A percentile compares a stretch with the other conserved stretches of the same genome.
These are phyloP conservation scores for Aspergillus fumigatiaffinis DNA, from an alignment of 2,329 filamentous ascomycete genomes.

Conservation along the genomic window DNA sequence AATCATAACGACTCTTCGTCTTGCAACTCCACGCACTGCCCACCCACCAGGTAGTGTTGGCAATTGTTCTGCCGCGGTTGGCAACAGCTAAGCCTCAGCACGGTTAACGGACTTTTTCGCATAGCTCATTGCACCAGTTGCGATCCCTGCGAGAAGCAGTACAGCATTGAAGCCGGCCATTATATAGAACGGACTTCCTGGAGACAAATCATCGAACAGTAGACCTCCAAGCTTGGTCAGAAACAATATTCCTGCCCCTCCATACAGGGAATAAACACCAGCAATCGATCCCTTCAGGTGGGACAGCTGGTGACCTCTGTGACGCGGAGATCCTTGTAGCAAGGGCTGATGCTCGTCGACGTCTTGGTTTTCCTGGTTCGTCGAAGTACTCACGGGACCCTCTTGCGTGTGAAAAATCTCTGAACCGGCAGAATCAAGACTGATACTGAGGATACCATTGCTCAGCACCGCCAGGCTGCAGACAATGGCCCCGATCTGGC, in stretches of 20 bases:
- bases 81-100: background rate
- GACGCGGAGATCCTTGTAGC: conserved; percentile 16
- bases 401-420: background rate
- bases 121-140: conserved; percentile 21
- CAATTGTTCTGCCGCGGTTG: too few relatives aligned
- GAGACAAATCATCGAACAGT: conserved; percentile 72
- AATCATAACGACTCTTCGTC: too few relatives aligned
- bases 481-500: conserved; percentile 94
- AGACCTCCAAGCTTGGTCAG: conserved; percentile 87
- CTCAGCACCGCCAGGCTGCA: conserved; percentile 88
- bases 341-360: conserved; percentile 30
- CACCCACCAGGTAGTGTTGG: too few relatives aligned
- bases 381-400: background rate
- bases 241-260: conserved; percentile 82
- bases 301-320: conserved; percentile 35
- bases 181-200: conserved; percentile 85
- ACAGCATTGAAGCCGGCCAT: conserved; percentile 84
- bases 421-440: conserved; percentile 8
- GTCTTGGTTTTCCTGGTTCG: conserved; percentile 7
- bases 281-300: conserved; percentile 89
- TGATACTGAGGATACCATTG: conserved; percentile 63
- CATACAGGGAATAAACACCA: conserved; percentile 87
- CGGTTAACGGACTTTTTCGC: background rate
- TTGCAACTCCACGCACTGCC: too few relatives aligned
- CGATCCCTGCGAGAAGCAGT: conserved; percentile 49